A percentile compares a stretch with the other conserved stretches of the same genome.
These are phyloP conservation scores for Tuber microsphaerosporum DNA, from an alignment of 495 filamentous ascomycete species.

Conservation along the genomic window DNA sequence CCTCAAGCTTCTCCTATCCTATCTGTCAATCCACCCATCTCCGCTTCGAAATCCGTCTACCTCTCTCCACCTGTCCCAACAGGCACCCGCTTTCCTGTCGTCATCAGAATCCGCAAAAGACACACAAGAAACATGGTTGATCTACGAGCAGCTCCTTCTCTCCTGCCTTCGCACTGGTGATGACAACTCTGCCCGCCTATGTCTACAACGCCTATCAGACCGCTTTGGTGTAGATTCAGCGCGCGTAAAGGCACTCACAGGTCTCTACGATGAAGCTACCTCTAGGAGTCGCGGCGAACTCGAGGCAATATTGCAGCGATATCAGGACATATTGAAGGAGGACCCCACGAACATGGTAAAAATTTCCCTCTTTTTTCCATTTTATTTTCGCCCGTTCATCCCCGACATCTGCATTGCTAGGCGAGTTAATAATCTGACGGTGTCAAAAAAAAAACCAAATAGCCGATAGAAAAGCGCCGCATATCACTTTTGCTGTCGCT, in stretches of 20 bases:
- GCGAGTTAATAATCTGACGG: slow-evolving; percentile 16
- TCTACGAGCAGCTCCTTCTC: slow-evolving; percentile 77
- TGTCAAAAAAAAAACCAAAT: slow-evolving; percentile 5
- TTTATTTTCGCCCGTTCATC: slow-evolving; percentile 5
- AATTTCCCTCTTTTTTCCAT: slow-evolving; percentile 22
- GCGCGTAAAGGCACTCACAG: slow-evolving; percentile 69
- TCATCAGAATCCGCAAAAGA: slow-evolving; percentile 52
- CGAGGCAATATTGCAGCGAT: slow-evolving; percentile 62
- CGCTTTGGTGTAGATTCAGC: slow-evolving; percentile 81
- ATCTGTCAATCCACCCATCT: slow-evolving; percentile 36
- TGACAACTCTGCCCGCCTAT: slow-evolving; percentile 64
- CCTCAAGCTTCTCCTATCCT: slow-evolving; percentile 35
- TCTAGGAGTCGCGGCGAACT: slow-evolving; percentile 59
- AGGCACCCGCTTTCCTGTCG: slow-evolving; percentile 63
- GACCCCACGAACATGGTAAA: slow-evolving; percentile 76
- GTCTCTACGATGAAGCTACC: slow-evolving; percentile 77
- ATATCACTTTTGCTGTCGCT: slow-evolving; percentile 71
- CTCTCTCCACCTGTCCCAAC: slow-evolving; percentile 67
- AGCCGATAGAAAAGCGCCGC: slow-evolving; percentile 82
- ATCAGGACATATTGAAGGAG: slow-evolving; percentile 64
- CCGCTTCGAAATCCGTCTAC: slow-evolving; percentile 34
- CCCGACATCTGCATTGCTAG: neutral
- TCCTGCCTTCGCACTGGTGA: slow-evolving; percentile 81
- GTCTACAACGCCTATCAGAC: slow-evolving; percentile 62
- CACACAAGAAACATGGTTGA: slow-evolving; percentile 67